Evolutionary conservation across 1,139 yeast species (phyloP).

Genomic region (Tardiomyces digboiensis): DNA sequence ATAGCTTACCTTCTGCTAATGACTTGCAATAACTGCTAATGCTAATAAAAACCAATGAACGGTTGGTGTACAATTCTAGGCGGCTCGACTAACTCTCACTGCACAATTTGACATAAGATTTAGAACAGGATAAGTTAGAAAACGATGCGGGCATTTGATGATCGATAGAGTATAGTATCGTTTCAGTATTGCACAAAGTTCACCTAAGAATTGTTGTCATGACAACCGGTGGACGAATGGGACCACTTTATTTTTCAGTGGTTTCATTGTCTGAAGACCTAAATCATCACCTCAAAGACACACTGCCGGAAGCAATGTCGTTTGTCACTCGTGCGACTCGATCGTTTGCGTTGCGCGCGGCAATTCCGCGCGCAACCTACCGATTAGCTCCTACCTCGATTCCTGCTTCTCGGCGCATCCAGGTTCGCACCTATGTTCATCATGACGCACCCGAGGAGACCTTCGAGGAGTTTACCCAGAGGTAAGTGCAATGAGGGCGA

Average conservation of each 20-base stretch:
- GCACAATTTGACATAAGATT: too few relatives aligned
- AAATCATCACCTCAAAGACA: not conserved
- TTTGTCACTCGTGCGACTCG: not conserved
- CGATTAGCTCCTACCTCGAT: not conserved
- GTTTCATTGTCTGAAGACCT: not conserved
- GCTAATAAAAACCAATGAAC: too few relatives aligned
- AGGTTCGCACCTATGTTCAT: not conserved
- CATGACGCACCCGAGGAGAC: slow-evolving; percentile 1
- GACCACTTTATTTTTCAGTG: not conserved
- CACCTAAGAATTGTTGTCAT: too few relatives aligned
- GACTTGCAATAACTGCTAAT: too few relatives aligned
- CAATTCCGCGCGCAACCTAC: not conserved
- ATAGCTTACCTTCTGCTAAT: too few relatives aligned
- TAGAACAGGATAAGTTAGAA: too few relatives aligned
- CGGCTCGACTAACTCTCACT: too few relatives aligned
- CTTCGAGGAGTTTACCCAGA: not conserved
- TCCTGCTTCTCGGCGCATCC: not conserved
- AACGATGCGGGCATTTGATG: too few relatives aligned
- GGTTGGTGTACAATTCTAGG: too few relatives aligned
- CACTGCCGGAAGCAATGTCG: not conserved
- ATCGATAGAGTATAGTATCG: too few relatives aligned
- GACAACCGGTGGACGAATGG: not conserved
- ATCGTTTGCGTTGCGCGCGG: not conserved
- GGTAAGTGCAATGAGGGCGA: not conserved
- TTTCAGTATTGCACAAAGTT: too few relatives aligned